These are phyloP conservation scores for Pseudogymnoascus sp. DNA, from an alignment of 2,329 filamentous ascomycete genomes.

Conservation along the genomic window DNA sequence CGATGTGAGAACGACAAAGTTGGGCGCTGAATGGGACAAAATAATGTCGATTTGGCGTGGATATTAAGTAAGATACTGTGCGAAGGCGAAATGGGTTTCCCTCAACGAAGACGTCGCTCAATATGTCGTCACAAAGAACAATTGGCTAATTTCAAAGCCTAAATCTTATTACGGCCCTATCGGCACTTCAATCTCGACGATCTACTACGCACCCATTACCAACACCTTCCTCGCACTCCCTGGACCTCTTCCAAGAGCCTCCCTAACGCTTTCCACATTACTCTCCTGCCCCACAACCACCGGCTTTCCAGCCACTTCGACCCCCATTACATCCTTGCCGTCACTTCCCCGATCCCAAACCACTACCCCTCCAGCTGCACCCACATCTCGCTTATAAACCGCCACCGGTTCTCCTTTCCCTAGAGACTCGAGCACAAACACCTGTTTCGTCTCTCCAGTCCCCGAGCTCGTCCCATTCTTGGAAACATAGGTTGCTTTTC, in stretches of 20 bases:
- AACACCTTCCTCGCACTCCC: constrained; percentile 22
- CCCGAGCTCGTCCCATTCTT: constrained; percentile 20
- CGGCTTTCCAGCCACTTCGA: constrained; percentile 3
- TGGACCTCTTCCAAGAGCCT: constrained; percentile 30
- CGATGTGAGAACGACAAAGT: neutral
- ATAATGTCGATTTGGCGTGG: neutral
- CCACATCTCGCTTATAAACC: constrained; percentile 51
- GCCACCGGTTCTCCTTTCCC: constrained; percentile 21
- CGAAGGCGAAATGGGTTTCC: neutral
- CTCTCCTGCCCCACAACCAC: constrained; percentile 8
- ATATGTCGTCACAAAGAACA: neutral
- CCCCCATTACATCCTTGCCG: constrained; percentile 15
- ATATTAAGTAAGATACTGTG: neutral
- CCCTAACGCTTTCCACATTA: constrained; percentile 25
- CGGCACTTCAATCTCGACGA: no score
- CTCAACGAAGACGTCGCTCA: neutral
- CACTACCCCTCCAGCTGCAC: constrained; percentile 46
- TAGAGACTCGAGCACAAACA: constrained; percentile 17
- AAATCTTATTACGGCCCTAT: neutral
- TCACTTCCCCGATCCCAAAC: constrained; percentile 37
- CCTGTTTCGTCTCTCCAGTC: constrained; percentile 32
- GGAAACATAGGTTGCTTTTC: constrained; percentile 47
- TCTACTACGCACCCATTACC: constrained; percentile 12
- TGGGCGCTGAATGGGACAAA: no score
- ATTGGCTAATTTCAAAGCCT: neutral